phyloP scores from a whole-genome alignment of 257 asterid species.

The Primulina eburnea region DNA sequence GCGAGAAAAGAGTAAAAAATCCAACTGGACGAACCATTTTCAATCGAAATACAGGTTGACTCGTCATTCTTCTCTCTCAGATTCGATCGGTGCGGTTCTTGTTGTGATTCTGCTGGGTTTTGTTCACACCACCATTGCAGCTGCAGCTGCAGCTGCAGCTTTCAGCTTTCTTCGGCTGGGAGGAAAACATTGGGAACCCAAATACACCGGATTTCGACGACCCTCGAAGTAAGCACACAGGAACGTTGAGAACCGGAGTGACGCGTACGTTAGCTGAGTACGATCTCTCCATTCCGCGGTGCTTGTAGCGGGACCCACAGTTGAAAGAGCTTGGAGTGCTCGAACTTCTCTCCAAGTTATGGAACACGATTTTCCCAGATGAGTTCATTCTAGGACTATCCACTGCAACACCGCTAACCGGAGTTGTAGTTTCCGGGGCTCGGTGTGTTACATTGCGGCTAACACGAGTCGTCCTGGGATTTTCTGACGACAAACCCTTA shows the following conservation, averaged over 20 bases:
- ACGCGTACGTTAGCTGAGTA: constrained; percentile 86
- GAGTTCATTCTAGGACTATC: constrained; percentile 98
- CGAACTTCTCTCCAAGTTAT: constrained; percentile 88
- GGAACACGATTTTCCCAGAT: constrained; percentile 82
- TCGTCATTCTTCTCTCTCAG: constrained; percentile 27
- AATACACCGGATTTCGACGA: constrained; percentile 79
- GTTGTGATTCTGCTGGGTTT: constrained; percentile 34
- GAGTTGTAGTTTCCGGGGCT: constrained; percentile 38
- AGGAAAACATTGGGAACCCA: constrained; percentile 70
- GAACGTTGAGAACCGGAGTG: constrained; percentile 89
- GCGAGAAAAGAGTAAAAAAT: background rate
- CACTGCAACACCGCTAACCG: constrained; percentile 51
- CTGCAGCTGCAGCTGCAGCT: background rate
- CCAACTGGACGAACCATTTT: background rate
- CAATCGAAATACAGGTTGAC: constrained; percentile 32
- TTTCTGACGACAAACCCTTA: constrained; percentile 50
- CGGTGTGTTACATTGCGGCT: constrained; percentile 52
- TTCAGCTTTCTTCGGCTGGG: constrained; percentile 57
- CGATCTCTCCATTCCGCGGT: constrained; percentile 87
- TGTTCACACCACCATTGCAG: constrained; percentile 31
- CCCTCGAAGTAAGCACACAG: constrained; percentile 79
- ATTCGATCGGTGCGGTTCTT: constrained; percentile 59
- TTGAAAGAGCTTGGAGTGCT: constrained; percentile 89
- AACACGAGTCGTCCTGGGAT: constrained; percentile 32
- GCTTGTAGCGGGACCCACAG: constrained; percentile 66